A percentile compares a stretch with the other conserved stretches of the same genome.
Evolutionary conservation across 1,284 basidiomycete species (phyloP).

Genomic region (Veloporphyrellus conicus): DNA sequence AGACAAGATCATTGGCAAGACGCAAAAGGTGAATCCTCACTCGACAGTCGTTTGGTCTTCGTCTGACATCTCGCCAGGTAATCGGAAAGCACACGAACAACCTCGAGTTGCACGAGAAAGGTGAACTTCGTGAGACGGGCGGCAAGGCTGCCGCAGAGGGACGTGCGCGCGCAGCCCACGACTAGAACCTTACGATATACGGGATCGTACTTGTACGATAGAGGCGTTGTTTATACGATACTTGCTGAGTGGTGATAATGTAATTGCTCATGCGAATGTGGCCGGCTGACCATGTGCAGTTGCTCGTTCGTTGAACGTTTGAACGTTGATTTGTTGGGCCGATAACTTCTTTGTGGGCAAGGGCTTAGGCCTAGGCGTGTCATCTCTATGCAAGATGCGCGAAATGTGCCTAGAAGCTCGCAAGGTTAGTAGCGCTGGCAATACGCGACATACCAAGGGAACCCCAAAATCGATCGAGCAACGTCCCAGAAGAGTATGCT

Average conservation of each 20-base stretch:
- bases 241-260: neutral
- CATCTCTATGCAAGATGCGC: too few species aligned
- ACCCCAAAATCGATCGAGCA: too few species aligned
- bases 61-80: slow-evolving; percentile 34
- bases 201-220: neutral
- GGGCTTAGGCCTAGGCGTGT: too few species aligned
- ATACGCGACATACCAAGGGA: too few species aligned
- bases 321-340: too few species aligned
- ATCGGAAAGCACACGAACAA: slow-evolving; percentile 48
- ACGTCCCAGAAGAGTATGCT: too few species aligned
- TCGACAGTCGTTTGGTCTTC: neutral
- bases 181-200: neutral
- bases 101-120: slow-evolving; percentile 44
- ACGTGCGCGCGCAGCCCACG: neutral
- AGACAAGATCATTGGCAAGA: slow-evolving; percentile 55
- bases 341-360: too few species aligned
- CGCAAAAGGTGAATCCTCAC: slow-evolving; percentile 42
- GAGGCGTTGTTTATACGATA: neutral
- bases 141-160: neutral
- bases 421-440: too few species aligned
- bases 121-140: neutral
- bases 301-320: too few species aligned
- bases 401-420: too few species aligned
- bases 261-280: neutral
- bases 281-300: too few species aligned